Percentiles rank a stretch among this genome's conserved stretches.
These are phyloP conservation scores for Trypanosoma congolense DNA, from an alignment of 208 protist genomes.

Conservation along the genomic window DNA sequence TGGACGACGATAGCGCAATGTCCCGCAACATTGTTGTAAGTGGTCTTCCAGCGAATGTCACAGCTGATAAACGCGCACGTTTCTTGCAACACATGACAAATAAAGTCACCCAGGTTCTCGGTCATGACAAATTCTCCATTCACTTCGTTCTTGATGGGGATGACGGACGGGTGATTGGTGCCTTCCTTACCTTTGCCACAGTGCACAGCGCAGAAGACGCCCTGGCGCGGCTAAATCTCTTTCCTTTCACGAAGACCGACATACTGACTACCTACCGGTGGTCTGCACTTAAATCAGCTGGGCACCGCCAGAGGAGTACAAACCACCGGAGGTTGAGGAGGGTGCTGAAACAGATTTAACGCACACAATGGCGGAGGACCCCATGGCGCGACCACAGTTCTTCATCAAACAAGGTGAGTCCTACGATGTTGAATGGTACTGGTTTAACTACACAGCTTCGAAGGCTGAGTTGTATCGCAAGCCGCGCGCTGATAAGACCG, in stretches of 20 bases:
- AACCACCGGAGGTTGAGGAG: slow-evolving; percentile 44
- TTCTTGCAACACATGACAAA: slow-evolving; percentile 64
- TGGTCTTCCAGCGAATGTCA: slow-evolving; percentile 80
- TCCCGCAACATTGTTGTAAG: slow-evolving; percentile 70
- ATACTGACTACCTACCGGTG: slow-evolving; percentile 79
- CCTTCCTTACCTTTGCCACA: slow-evolving; percentile 73
- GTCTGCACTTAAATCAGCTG: slow-evolving; percentile 55
- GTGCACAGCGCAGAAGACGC: slow-evolving; percentile 67
- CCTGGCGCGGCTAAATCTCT: slow-evolving; percentile 80
- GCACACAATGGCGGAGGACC: slow-evolving; percentile 82
- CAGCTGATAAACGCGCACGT: slow-evolving; percentile 66
- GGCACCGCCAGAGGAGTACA: slow-evolving; percentile 58
- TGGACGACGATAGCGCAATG: slow-evolving; percentile 32
- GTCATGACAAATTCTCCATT: slow-evolving; percentile 66
- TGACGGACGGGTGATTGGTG: slow-evolving; percentile 61
- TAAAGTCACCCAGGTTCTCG: slow-evolving; percentile 60
- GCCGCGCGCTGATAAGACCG: slow-evolving; percentile 56
- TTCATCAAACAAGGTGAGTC: slow-evolving; percentile 67
- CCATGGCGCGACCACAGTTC: slow-evolving; percentile 78
- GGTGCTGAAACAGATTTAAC: slow-evolving; percentile 53
- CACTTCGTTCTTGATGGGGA: slow-evolving; percentile 60
- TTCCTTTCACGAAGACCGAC: slow-evolving; percentile 65
- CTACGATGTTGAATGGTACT: slow-evolving; percentile 82
- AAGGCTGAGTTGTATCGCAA: slow-evolving; percentile 70
- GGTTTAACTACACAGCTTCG: slow-evolving; percentile 78